Conservation (phyloP, 225 moss, liverwort and hornwort species). For the Pseudoscleropodium purum region DNA sequence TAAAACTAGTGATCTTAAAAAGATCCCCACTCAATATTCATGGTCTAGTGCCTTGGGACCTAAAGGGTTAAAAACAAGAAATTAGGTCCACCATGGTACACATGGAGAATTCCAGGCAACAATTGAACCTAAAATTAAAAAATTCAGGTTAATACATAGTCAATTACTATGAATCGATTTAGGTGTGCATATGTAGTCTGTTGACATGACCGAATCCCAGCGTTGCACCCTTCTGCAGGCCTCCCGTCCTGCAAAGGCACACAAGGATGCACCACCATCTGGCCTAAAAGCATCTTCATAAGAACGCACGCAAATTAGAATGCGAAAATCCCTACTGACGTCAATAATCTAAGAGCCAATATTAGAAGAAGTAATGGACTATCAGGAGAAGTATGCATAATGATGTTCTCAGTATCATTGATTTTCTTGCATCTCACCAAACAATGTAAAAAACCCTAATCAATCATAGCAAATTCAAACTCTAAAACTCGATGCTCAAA, state of each 20-base stretch:
- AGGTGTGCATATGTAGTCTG: not conserved
- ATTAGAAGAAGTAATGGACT: not conserved
- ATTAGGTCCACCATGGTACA: not conserved
- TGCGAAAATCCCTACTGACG: not conserved
- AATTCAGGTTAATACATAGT: not conserved
- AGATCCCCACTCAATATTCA: not conserved
- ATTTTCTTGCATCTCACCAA: not conserved
- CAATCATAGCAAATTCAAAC: not conserved
- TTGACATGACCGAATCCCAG: not conserved
- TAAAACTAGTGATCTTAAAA: not conserved
- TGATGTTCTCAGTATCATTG: not conserved
- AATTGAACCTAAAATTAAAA: not conserved
- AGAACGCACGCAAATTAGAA: not conserved
- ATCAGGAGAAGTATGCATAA: not conserved
- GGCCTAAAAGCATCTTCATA: not conserved
- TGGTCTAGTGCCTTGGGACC: not conserved
- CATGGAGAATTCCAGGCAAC: not conserved
- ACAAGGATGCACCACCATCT: not conserved
- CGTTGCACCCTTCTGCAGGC: not conserved
- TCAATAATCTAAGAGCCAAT: not conserved
- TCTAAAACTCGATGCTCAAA: not conserved
- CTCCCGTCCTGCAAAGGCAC: not conserved
- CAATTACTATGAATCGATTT: not conserved
- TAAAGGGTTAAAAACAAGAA: too few relatives aligned
- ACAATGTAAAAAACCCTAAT: not conserved